Evolutionary conservation across 257 asterid species (phyloP), one percentile per base, ranked within the genome.

Genomic region (Solanum medicagineum): DNA sequence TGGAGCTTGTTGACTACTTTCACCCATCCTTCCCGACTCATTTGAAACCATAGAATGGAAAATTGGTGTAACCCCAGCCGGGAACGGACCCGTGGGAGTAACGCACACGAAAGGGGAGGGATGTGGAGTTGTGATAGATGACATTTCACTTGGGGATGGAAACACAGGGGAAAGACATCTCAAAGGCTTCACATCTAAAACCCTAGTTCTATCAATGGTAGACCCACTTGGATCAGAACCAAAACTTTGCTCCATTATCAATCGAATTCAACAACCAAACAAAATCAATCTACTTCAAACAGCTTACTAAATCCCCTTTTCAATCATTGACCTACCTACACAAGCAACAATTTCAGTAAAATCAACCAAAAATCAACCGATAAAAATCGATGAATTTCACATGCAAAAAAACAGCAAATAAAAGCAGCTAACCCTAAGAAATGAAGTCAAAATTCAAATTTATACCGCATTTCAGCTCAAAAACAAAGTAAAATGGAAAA

Each of bases 11-110:
- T 77, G 83, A 77, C 10, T 51, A 77, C 62, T 79, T 17, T 79
- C 82, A 14, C 62, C 82, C 13, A 10, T n/a, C 32, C 86, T 66
- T 13, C 66, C 81, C 5, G 81, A 53, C 16, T 32, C 86, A 70
- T 70, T 56, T 1, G 70, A 45, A 54, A 84, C 87, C 9, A 91
- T 80, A 65, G 95, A 94, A 0, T 98, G 99, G 90, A 89, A 96
- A 90, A 96, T 88, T 32, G 99, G 98, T 56, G 94, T 92, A 83
- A 95, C 90, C 13, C 98, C 99, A 14, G 92, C 82, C 8, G 98
- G 99, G 71, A 95, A 96, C 15, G 99, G 99, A 54, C 99, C 99
- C 6, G 91, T 53, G 7, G 99, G 99, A 22, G 99, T 90, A 69
- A 95, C 93, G 85, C 99, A 95, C 19, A 92, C 93, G 82, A 97